These are phyloP conservation scores for Asterochloris erici DNA, from an alignment of 139 green algal genomes.

Conservation along the genomic window DNA sequence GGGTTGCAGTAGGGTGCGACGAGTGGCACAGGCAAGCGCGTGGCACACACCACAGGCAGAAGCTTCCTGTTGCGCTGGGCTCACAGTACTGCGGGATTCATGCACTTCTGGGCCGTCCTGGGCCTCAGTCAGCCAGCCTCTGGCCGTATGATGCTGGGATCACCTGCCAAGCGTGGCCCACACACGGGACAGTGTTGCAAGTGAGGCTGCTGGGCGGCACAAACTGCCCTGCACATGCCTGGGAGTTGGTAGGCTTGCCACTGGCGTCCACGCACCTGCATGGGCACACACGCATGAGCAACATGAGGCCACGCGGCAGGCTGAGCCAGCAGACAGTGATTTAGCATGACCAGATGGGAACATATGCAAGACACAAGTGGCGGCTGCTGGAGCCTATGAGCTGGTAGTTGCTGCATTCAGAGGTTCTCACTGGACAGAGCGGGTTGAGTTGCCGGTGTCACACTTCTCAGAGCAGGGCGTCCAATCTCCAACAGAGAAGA, in stretches of 20 bases:
- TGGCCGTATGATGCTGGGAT: neutral
- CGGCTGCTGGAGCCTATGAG: neutral
- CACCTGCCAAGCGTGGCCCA: conserved; percentile 27
- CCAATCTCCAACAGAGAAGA: conserved; percentile 24
- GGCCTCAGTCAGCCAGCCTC: too few species aligned
- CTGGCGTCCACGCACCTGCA: conserved; percentile 18
- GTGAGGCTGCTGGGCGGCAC: conserved; percentile 3
- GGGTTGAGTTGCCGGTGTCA: conserved; percentile 30
- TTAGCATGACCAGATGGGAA: neutral
- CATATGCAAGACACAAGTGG: neutral
- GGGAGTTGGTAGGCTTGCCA: neutral
- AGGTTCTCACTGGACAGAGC: conserved; percentile 3
- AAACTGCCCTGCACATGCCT: neutral
- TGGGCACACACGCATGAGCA: neutral
- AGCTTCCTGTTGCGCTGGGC: too few species aligned
- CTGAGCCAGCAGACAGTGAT: neutral
- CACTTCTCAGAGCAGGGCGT: conserved; percentile 32
- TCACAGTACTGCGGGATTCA: too few species aligned
- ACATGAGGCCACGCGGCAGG: neutral
- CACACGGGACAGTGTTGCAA: conserved; percentile 23
- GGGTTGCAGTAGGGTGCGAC: too few species aligned
- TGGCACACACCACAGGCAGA: too few species aligned
- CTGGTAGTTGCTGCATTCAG: neutral
- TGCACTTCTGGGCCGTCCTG: too few species aligned
- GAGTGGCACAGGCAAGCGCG: too few species aligned